Conservation (phyloP, 2,329 filamentous ascomycete species). For the Diaporthe humulicola region DNA sequence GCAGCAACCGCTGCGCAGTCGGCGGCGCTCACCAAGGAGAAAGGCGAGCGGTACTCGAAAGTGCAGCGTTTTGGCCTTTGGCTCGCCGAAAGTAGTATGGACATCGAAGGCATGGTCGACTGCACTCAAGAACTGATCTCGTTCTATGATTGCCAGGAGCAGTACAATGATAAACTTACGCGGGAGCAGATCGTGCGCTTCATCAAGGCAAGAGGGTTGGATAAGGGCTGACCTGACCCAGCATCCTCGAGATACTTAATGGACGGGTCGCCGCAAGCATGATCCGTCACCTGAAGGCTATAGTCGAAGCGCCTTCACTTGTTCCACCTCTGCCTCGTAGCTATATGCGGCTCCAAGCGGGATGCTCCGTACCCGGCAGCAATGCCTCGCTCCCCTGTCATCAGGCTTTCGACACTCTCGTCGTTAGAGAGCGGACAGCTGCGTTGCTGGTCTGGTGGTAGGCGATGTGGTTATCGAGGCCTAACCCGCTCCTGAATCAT, state of each 20-base stretch:
- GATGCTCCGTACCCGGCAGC: background rate
- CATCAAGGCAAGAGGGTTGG: conserved; percentile 69
- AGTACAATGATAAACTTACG: conserved; percentile 72
- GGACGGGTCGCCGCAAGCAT: no score
- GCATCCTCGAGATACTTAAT: background rate
- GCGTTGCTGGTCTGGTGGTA: background rate
- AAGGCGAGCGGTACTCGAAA: conserved; percentile 70
- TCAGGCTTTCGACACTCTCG: no score
- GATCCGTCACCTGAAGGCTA: background rate
- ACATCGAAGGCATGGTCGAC: conserved; percentile 87
- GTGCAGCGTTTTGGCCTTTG: conserved; percentile 79
- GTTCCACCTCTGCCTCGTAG: background rate
- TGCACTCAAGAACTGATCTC: conserved; percentile 93
- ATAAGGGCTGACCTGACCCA: conserved; percentile 53
- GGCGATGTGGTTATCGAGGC: background rate
- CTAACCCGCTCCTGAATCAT: background rate
- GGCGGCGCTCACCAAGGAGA: conserved; percentile 55
- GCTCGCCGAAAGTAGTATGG: conserved; percentile 87
- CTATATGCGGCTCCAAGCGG: background rate
- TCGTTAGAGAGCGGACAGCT: background rate
- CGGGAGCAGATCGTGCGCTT: conserved; percentile 71
- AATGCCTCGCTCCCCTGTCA: background rate
- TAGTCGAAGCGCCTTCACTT: background rate
- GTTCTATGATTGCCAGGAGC: conserved; percentile 80
- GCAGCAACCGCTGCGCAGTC: conserved; percentile 30